A percentile compares a stretch with the other conserved stretches of the same genome.
These are phyloP conservation scores for Phytopythium montanum DNA, from an alignment of 352 stramenopile species.

Conservation along the genomic window DNA sequence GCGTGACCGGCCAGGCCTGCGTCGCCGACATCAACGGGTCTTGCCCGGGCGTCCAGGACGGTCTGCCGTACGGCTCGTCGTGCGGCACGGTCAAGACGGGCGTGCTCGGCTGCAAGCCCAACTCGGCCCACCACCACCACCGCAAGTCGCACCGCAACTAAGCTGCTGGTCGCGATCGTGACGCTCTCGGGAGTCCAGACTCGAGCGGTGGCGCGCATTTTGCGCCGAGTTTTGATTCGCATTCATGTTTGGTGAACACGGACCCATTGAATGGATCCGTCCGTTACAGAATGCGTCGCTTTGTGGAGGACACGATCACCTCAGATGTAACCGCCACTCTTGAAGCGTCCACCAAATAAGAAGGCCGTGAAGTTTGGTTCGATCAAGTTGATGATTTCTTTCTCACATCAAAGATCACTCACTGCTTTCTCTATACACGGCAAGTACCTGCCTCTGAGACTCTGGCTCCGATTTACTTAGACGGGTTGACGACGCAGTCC, in stretches of 20 bases:
- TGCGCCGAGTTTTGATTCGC: background rate
- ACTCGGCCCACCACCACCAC: conserved; percentile 19
- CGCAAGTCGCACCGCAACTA: background rate
- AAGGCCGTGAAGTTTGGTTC: too few species aligned
- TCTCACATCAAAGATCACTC: too few species aligned
- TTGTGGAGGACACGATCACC: background rate
- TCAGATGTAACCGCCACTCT: too few species aligned
- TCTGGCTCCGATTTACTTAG: background rate
- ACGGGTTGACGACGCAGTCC: conserved; percentile 37
- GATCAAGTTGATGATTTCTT: background rate
- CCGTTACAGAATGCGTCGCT: background rate
- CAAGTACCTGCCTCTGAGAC: background rate
- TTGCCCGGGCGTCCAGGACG: conserved; percentile 10
- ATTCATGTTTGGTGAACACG: background rate
- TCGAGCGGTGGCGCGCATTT: background rate
- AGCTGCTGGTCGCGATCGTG: conserved; percentile 5
- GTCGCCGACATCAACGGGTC: conserved; percentile 9
- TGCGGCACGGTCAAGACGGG: conserved; percentile 9
- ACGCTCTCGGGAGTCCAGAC: background rate
- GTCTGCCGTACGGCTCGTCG: conserved; percentile 18
- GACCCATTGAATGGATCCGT: background rate
- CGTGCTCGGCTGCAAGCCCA: conserved; percentile 43
- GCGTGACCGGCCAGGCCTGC: conserved; percentile 11
- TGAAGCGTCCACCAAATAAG: background rate
- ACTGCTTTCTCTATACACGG: background rate